phyloP scores from a whole-genome alignment of 2,329 filamentous ascomycete species.

The Chrysoporthe cubensis region DNA sequence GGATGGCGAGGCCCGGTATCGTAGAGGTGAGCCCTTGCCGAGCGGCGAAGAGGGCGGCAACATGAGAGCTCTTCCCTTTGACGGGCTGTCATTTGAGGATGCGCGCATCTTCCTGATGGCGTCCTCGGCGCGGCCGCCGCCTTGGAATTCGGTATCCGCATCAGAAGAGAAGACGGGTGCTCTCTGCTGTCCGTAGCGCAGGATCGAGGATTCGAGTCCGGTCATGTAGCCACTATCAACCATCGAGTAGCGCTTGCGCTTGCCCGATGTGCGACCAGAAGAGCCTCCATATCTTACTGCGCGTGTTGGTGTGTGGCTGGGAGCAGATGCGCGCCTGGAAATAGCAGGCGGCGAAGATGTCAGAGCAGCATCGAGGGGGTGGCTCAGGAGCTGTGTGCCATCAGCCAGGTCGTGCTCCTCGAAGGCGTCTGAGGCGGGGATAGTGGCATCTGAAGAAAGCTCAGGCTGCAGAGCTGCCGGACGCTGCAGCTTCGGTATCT shows the following conservation, averaged over 20 bases:
- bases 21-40: slow-evolving; percentile 25
- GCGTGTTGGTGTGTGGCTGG: slow-evolving; percentile 76
- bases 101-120: slow-evolving; percentile 92
- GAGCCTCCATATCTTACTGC: slow-evolving; percentile 46
- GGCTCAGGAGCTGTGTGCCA: background rate
- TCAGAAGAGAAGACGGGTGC: slow-evolving; percentile 57
- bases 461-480: slow-evolving; percentile 49
- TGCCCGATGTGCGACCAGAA: slow-evolving; percentile 45
- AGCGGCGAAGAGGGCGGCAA: slow-evolving; percentile 27
- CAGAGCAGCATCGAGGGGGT: slow-evolving; percentile 21
- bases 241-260: slow-evolving; percentile 78
- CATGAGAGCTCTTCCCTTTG: slow-evolving; percentile 52
- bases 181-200: slow-evolving; percentile 61
- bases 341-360: slow-evolving; percentile 74
- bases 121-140: slow-evolving; percentile 83
- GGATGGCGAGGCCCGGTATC: slow-evolving; percentile 24
- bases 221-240: slow-evolving; percentile 97
- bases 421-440: slow-evolving; percentile 68
- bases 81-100: slow-evolving; percentile 91
- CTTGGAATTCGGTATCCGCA: slow-evolving; percentile 78
- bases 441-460: slow-evolving; percentile 77
- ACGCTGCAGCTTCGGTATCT: slow-evolving; percentile 52
- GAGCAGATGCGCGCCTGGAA: slow-evolving; percentile 50
- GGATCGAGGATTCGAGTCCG: slow-evolving; percentile 85
- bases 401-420: slow-evolving; percentile 38